phyloP scores from a whole-genome alignment of 2,329 filamentous ascomycete genomes.

The Fusarium sp. region DNA sequence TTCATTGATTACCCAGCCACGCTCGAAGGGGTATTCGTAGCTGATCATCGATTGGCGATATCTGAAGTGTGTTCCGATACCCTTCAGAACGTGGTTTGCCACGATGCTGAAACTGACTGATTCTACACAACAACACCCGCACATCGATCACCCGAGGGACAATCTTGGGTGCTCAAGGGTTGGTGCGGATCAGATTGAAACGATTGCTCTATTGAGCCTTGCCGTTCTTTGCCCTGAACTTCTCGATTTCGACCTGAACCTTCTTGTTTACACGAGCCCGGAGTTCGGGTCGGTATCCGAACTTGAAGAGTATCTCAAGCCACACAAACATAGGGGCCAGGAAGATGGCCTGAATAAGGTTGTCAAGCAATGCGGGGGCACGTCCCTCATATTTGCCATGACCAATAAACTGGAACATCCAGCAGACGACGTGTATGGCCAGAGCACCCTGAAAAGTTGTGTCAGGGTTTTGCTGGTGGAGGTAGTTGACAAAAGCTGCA shows the following conservation, averaged over 20 bases:
- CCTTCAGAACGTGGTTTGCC: conserved; percentile 3
- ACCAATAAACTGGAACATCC: conserved; percentile 92
- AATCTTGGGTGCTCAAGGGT: conserved; percentile 10
- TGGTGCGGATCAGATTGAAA: neutral
- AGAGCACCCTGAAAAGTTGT: conserved; percentile 70
- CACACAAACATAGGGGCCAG: conserved; percentile 97
- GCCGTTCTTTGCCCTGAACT: conserved; percentile 71
- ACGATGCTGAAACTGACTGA: conserved; percentile 16
- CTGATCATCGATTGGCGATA: conserved; percentile 1
- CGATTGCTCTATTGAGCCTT: conserved; percentile 62
- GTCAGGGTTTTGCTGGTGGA: conserved; percentile 70
- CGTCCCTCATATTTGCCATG: conserved; percentile 91
- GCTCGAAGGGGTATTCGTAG: neutral
- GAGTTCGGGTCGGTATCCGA: conserved; percentile 91
- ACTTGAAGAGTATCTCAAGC: conserved; percentile 90
- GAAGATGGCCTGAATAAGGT: conserved; percentile 90
- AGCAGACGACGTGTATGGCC: conserved; percentile 78
- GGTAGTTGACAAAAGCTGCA: conserved; percentile 81
- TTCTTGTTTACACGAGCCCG: conserved; percentile 83
- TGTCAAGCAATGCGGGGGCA: conserved; percentile 90
- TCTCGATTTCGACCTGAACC: conserved; percentile 81
- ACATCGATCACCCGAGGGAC: conserved; percentile 4
- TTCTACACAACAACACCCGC: neutral
- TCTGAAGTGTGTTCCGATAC: neutral
- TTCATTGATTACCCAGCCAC: neutral